A percentile compares a stretch with the other conserved stretches of the same genome.
phyloP scores from a whole-genome alignment of 2,329 filamentous ascomycete species.

The Cercospora brassicicola region DNA sequence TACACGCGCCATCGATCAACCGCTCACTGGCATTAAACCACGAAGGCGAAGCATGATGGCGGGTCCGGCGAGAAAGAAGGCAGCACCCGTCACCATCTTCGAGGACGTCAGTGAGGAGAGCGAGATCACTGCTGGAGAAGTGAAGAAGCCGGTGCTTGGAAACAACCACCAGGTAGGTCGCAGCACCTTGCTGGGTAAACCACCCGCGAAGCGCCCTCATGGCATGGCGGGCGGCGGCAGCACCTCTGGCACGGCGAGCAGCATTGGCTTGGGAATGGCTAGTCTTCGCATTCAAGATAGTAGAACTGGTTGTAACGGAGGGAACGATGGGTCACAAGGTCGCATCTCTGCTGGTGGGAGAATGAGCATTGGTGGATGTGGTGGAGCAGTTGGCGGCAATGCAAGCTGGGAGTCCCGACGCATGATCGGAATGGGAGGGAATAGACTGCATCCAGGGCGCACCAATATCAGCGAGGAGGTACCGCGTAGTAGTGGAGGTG shows the following conservation, averaged over 20 bases:
- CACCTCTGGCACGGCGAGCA: neutral
- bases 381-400: neutral
- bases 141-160: neutral
- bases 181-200: constrained; percentile 32
- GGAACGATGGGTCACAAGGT: neutral
- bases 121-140: constrained; percentile 23
- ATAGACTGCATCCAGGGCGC: neutral
- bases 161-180: constrained; percentile 20
- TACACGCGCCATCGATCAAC: constrained; percentile 35
- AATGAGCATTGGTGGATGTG: constrained; percentile 1
- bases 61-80: constrained; percentile 26
- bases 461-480: neutral
- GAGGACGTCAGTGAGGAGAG: constrained; percentile 38
- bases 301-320: neutral
- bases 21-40: constrained; percentile 34
- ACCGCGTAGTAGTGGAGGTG: neutral
- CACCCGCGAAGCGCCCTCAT: constrained; percentile 25
- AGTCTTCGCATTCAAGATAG: neutral
- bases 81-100: constrained; percentile 34
- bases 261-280: neutral
- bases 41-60: constrained; percentile 27
- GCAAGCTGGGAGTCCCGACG: neutral
- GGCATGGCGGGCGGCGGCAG: constrained; percentile 3
- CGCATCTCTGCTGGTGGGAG: constrained; percentile 2
- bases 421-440: neutral